A percentile compares a stretch with the other conserved stretches of the same genome.
These are phyloP conservation scores for Aspergillus panamensis DNA, from an alignment of 495 filamentous ascomycete genomes.

Conservation along the genomic window DNA sequence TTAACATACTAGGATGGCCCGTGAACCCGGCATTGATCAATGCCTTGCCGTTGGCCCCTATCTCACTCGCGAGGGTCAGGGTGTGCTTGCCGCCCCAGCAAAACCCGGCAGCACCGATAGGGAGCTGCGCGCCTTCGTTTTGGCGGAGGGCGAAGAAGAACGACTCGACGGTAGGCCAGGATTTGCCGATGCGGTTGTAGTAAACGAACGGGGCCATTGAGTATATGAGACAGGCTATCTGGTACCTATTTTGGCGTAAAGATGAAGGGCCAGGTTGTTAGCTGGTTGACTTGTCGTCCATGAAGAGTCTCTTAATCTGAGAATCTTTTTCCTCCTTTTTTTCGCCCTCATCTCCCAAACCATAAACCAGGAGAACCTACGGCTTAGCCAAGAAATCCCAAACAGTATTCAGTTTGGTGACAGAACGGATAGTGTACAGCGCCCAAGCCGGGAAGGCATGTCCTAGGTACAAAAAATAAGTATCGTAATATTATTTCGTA, in stretches of 20 bases:
- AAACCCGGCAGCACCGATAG: slow-evolving; percentile 52
- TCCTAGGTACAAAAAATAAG: slow-evolving; percentile 7
- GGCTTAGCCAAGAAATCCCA: slow-evolving; percentile 20
- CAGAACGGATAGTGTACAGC: slow-evolving; percentile 10
- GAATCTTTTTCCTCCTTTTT: background rate
- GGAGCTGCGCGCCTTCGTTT: slow-evolving; percentile 23
- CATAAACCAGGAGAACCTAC: slow-evolving; percentile 7
- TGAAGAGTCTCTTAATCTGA: no score
- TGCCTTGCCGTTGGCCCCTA: slow-evolving; percentile 24
- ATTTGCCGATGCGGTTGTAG: slow-evolving; percentile 29
- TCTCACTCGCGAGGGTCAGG: slow-evolving; percentile 38
- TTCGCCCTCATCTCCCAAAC: background rate
- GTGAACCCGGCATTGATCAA: slow-evolving; percentile 53
- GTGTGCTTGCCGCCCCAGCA: slow-evolving; percentile 59
- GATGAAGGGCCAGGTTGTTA: background rate
- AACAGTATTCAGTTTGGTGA: slow-evolving; percentile 8
- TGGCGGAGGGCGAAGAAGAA: slow-evolving; percentile 48
- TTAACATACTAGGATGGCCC: slow-evolving; percentile 52
- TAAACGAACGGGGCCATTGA: slow-evolving; percentile 35
- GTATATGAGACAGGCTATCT: slow-evolving; percentile 16
- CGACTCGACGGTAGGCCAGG: slow-evolving; percentile 40
- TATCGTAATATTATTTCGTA: background rate
- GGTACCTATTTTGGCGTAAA: slow-evolving; percentile 16
- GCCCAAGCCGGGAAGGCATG: slow-evolving; percentile 15
- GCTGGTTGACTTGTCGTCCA: background rate